A percentile compares a stretch with the other conserved stretches of the same genome.
Evolutionary conservation across 768 basidiomycete genomes (phyloP).

Genomic region (Pleurotus salmoneostramineus): DNA sequence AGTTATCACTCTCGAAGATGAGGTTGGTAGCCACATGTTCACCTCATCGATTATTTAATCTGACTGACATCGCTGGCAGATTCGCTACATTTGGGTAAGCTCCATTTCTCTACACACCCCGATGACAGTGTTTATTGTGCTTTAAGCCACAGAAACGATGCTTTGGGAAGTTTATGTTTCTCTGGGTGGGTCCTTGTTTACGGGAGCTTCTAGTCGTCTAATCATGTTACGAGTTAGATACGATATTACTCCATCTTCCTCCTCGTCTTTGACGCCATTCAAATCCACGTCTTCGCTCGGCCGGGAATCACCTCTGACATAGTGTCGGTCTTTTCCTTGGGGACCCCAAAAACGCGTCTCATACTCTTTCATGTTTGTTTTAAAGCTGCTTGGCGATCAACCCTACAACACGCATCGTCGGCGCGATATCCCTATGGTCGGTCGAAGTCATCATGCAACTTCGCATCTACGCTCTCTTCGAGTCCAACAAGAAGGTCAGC

Average conservation of each 20-base stretch:
- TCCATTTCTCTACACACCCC: not conserved
- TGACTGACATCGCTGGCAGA: slow-evolving; percentile 13
- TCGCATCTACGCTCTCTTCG: slow-evolving; percentile 38
- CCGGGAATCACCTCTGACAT: slow-evolving; percentile 31
- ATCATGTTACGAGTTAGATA: slow-evolving; percentile 24
- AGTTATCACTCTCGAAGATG: slow-evolving; percentile 28
- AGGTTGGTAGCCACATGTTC: slow-evolving; percentile 10
- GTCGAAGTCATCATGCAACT: slow-evolving; percentile 47
- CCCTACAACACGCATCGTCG: slow-evolving; percentile 36
- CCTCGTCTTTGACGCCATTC: slow-evolving; percentile 37
- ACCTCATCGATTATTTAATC: not conserved
- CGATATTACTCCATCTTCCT: slow-evolving; percentile 43
- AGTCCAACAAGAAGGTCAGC: slow-evolving; percentile 32
- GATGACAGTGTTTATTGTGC: not conserved
- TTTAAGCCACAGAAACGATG: slow-evolving; percentile 24
- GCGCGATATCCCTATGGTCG: slow-evolving; percentile 42
- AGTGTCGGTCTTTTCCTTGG: slow-evolving; percentile 22
- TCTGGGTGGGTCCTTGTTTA: slow-evolving; percentile 27
- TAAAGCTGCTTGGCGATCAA: slow-evolving; percentile 42
- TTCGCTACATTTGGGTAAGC: slow-evolving; percentile 36
- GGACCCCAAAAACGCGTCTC: too few species aligned
- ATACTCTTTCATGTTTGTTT: not conserved
- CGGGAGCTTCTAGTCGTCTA: not conserved
- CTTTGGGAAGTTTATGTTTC: slow-evolving; percentile 35
- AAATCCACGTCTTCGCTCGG: slow-evolving; percentile 37